Conservation (phyloP, 257 asterid species). For the Lycium ferocissimum region DNA sequence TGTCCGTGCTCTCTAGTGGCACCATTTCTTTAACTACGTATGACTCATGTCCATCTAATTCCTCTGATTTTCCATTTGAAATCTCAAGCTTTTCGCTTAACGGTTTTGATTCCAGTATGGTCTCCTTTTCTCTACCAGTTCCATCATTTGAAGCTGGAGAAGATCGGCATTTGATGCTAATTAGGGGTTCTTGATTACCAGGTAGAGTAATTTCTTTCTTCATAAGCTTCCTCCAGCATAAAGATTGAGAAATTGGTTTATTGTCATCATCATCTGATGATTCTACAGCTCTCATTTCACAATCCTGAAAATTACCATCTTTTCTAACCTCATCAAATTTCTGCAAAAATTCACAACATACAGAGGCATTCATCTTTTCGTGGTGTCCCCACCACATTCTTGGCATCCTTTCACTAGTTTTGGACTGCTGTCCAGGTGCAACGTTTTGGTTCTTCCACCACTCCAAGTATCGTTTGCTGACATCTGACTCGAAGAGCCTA, state of each 20-base stretch:
- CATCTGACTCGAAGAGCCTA: constrained; percentile 37
- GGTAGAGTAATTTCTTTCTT: neutral
- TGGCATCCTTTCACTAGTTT: neutral
- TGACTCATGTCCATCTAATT: neutral
- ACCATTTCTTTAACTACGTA: constrained; percentile 9
- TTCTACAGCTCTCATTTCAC: neutral
- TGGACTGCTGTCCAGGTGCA: constrained; percentile 4
- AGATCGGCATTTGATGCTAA: constrained; percentile 14
- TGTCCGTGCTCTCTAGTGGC: constrained; percentile 19
- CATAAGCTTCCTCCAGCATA: neutral
- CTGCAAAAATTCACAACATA: neutral
- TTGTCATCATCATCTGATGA: neutral
- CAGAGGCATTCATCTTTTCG: neutral
- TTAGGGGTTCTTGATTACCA: neutral
- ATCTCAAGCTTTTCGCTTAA: neutral
- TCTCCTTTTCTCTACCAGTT: neutral
- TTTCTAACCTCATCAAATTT: neutral
- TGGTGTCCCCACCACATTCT: neutral
- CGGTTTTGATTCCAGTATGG: neutral
- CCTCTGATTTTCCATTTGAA: neutral
- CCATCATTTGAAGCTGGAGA: neutral
- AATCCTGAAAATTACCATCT: neutral
- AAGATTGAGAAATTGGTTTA: neutral
- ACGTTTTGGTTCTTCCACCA: constrained; percentile 44
- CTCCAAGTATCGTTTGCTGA: constrained; percentile 36